These are phyloP conservation scores for Tieghemiomyces parasiticus DNA, from an alignment of 192 early-diverging fungal species.

Conservation along the genomic window DNA sequence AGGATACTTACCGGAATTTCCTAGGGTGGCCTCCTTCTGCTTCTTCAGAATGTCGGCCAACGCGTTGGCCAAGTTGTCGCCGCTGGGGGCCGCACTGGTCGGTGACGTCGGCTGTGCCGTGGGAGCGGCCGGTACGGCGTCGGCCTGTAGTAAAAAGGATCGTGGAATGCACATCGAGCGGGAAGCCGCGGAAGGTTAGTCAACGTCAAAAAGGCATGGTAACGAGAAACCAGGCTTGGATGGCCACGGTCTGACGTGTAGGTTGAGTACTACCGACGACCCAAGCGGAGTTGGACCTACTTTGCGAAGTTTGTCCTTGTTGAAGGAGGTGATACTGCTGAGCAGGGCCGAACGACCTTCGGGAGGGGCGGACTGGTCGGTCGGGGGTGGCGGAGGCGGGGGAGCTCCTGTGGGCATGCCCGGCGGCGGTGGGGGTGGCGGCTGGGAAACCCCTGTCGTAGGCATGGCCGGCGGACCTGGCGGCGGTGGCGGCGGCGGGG, in stretches of 20 bases:
- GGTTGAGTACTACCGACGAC: too few relatives aligned
- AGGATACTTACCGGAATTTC: slow-evolving; percentile 14
- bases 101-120: slow-evolving; percentile 9
- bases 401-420: slow-evolving; percentile 14
- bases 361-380: slow-evolving; percentile 2
- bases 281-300: too few relatives aligned
- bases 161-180: too few relatives aligned
- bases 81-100: slow-evolving; percentile 12
- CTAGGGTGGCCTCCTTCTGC: slow-evolving; percentile 28
- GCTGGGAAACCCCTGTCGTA: slow-evolving; percentile 1
- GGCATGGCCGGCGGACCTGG: slow-evolving; percentile 13
- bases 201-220: too few relatives aligned
- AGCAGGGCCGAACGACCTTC: slow-evolving; percentile 12
- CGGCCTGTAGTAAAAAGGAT: too few relatives aligned
- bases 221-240: too few relatives aligned
- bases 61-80: slow-evolving; percentile 27
- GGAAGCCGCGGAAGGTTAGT: too few relatives aligned
- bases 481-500: slow-evolving; percentile 13
- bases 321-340: slow-evolving; percentile 10
- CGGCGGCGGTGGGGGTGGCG: neutral
- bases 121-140: slow-evolving; percentile 9
- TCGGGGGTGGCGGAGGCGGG: slow-evolving; percentile 9
- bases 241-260: too few relatives aligned
- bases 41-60: slow-evolving; percentile 27
- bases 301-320: slow-evolving; percentile 1